A percentile compares a stretch with the other conserved stretches of the same genome.
Evolutionary conservation across 805 yeast genomes (phyloP).

Genomic region (Candida koratica): DNA sequence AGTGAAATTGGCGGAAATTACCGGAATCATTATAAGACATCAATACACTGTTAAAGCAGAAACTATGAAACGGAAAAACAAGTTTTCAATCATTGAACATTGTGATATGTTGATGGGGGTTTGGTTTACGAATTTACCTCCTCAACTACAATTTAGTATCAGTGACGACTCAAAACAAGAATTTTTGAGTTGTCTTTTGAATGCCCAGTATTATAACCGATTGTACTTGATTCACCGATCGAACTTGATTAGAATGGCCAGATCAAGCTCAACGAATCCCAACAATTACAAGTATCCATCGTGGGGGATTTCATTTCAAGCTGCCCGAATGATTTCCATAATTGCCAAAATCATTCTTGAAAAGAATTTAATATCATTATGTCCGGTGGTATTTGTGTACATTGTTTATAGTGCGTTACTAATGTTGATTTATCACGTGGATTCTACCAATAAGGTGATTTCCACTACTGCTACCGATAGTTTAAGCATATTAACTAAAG

Average conservation of each 20-base stretch:
- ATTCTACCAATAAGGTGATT: slow-evolving; percentile 37
- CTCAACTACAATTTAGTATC: slow-evolving; percentile 57
- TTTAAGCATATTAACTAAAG: slow-evolving; percentile 34
- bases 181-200: slow-evolving; percentile 54
- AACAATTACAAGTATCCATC: slow-evolving; percentile 55
- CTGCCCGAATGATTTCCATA: slow-evolving; percentile 69
- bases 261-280: slow-evolving; percentile 36
- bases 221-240: slow-evolving; percentile 69
- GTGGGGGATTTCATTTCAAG: slow-evolving; percentile 81
- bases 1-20: slow-evolving; percentile 65
- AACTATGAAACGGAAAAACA: slow-evolving; percentile 41
- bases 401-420: slow-evolving; percentile 60
- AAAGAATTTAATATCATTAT: slow-evolving; percentile 45
- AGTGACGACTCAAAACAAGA: slow-evolving; percentile 51
- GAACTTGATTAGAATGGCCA: slow-evolving; percentile 52
- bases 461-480: slow-evolving; percentile 43
- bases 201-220: slow-evolving; percentile 70
- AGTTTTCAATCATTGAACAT: slow-evolving; percentile 50
- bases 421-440: slow-evolving; percentile 69
- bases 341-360: slow-evolving; percentile 55
- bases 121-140: slow-evolving; percentile 69
- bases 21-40: slow-evolving; percentile 63
- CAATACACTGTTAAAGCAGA: slow-evolving; percentile 71
- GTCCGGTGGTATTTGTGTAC: slow-evolving; percentile 59
- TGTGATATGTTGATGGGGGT: slow-evolving; percentile 75